Percentiles rank a stretch among this genome's conserved stretches.
Evolutionary conservation across 345 rosid genomes (phyloP).

Genomic region (Aquilaria malaccensis): DNA sequence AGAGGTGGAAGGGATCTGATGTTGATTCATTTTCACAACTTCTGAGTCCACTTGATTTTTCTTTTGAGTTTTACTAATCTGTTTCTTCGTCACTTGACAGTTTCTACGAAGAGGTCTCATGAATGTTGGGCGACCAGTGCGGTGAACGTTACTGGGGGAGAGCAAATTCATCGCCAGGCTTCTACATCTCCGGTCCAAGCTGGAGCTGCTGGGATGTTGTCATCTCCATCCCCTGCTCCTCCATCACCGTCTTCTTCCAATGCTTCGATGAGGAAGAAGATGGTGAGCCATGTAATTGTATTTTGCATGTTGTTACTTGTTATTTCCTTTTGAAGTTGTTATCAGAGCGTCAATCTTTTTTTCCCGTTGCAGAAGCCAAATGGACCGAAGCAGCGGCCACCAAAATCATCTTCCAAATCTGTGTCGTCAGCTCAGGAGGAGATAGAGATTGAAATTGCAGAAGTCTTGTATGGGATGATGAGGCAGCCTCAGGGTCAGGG

Average conservation of each 20-base stretch:
- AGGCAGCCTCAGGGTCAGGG: slow-evolving; percentile 63
- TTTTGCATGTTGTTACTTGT: neutral
- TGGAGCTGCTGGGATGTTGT: slow-evolving; percentile 35
- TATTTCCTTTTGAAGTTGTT: neutral
- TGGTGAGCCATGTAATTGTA: slow-evolving; percentile 39
- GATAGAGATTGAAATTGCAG: slow-evolving; percentile 98
- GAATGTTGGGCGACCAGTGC: slow-evolving; percentile 73
- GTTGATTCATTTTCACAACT: slow-evolving; percentile 4
- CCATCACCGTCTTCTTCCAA: slow-evolving; percentile 87
- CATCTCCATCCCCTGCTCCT: slow-evolving; percentile 68
- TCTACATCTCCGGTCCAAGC: slow-evolving; percentile 82
- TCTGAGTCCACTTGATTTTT: slow-evolving; percentile 10
- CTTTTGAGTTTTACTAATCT: slow-evolving; percentile 10
- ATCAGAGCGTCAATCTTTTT: slow-evolving; percentile 9
- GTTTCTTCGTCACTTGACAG: slow-evolving; percentile 25
- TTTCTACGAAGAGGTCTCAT: slow-evolving; percentile 86
- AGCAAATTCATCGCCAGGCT: slow-evolving; percentile 65
- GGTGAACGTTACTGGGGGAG: slow-evolving; percentile 39
- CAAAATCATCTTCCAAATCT: slow-evolving; percentile 62
- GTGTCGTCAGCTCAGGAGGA: slow-evolving; percentile 78
- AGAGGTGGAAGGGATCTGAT: slow-evolving; percentile 56
- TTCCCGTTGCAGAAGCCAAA: slow-evolving; percentile 45
- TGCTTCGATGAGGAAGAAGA: slow-evolving; percentile 68
- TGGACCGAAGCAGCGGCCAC: slow-evolving; percentile 77
- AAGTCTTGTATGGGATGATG: slow-evolving; percentile 89